Evolutionary conservation across 768 basidiomycete genomes (phyloP).

Genomic region (Dacryopinax primogenitus): DNA sequence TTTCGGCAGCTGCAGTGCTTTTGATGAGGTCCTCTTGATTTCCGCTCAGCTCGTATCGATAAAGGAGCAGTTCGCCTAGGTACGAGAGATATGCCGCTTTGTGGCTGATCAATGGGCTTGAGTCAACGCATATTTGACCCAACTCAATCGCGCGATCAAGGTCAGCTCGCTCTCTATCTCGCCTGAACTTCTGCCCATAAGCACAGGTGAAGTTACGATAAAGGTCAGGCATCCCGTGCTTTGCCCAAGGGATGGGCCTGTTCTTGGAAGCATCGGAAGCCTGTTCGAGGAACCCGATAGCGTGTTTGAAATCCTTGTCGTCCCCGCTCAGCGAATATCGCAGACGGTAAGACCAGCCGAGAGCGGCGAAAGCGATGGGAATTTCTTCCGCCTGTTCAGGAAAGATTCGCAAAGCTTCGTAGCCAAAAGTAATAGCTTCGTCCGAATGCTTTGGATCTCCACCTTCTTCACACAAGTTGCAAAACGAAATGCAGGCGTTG

Average conservation of each 20-base stretch:
- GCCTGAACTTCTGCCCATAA: conserved; percentile 9
- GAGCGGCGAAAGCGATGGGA: background rate
- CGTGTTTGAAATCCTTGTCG: background rate
- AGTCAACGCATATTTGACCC: conserved; percentile 14
- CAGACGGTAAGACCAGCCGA: background rate
- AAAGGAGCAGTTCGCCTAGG: background rate
- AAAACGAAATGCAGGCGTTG: background rate
- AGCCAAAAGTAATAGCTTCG: background rate
- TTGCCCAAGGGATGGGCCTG: background rate
- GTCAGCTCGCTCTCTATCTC: conserved; percentile 19
- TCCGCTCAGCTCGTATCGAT: background rate
- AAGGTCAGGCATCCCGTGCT: background rate
- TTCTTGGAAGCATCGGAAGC: background rate
- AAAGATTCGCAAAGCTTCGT: background rate
- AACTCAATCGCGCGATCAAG: conserved; percentile 22
- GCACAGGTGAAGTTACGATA: background rate
- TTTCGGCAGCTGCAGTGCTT: background rate
- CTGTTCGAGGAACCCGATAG: background rate
- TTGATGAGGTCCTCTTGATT: background rate
- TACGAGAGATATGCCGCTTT: background rate
- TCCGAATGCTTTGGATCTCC: background rate
- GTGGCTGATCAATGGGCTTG: background rate
- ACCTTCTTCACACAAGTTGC: background rate
- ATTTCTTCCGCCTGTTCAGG: background rate
- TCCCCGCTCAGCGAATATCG: background rate